These are phyloP conservation scores for Malus hybrid DNA, from an alignment of 331 rosid species.

Conservation along the genomic window DNA sequence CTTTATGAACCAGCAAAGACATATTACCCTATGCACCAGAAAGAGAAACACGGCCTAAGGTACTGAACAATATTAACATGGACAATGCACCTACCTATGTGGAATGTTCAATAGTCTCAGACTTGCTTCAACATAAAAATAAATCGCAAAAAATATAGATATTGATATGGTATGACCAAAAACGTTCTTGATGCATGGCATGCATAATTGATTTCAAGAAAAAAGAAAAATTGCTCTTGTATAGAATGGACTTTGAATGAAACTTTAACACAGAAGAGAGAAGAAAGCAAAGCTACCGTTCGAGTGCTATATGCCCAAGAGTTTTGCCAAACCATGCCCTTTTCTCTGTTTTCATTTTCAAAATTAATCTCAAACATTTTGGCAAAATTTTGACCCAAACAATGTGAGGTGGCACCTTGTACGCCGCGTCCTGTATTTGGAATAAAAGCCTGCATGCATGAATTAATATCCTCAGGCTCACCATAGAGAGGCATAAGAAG, in stretches of 20 bases:
- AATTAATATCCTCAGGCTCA: background rate
- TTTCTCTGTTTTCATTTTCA: slow-evolving; percentile 91
- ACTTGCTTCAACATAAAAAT: background rate
- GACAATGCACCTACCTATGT: background rate
- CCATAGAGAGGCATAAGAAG: background rate
- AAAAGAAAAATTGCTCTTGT: background rate
- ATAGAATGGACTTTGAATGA: background rate
- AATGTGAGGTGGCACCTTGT: slow-evolving; percentile 98
- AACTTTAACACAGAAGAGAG: background rate
- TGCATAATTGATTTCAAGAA: background rate
- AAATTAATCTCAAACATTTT: slow-evolving; percentile 91
- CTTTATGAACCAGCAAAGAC: background rate
- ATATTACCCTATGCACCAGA: background rate
- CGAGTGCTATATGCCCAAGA: slow-evolving; percentile 98
- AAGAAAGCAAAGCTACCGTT: slow-evolving; percentile 44
- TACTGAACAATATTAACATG: background rate
- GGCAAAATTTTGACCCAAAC: slow-evolving; percentile 97
- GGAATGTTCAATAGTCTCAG: background rate
- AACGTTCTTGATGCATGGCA: background rate
- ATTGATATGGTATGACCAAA: background rate
- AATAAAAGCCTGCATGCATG: slow-evolving; percentile 66
- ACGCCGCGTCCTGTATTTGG: slow-evolving; percentile 96
- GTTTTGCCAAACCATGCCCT: slow-evolving; percentile 92
- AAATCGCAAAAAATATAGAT: background rate
- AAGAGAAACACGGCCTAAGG: background rate